These are phyloP conservation scores for Falciphora oryzae DNA, from an alignment of 2,329 filamentous ascomycete species.

Conservation along the genomic window DNA sequence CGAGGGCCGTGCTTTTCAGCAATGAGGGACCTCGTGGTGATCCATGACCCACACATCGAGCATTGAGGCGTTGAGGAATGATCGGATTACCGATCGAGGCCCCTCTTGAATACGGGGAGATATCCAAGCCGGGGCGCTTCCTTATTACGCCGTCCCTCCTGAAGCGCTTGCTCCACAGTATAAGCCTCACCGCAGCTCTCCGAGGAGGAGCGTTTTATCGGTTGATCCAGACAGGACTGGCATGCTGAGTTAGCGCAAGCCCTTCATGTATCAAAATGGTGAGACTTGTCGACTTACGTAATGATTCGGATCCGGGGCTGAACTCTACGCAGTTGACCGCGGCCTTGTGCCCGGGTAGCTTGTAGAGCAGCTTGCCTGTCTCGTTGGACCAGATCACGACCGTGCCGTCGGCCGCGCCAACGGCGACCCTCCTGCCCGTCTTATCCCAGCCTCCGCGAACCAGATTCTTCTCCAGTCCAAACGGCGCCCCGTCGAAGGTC, in stretches of 20 bases:
- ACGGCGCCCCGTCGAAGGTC: constrained; percentile 87
- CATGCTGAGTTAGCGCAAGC: constrained; percentile 38
- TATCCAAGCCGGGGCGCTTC: background rate
- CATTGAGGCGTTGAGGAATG: background rate
- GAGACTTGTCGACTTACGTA: constrained; percentile 60
- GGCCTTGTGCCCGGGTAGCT: constrained; percentile 91
- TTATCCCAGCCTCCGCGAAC: constrained; percentile 86
- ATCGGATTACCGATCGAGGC: background rate
- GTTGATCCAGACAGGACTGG: constrained; percentile 83
- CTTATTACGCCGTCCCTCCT: background rate
- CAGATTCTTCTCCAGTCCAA: constrained; percentile 86
- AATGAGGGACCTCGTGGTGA: background rate
- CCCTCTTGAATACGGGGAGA: background rate
- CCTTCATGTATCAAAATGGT: background rate
- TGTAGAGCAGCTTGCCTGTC: constrained; percentile 87
- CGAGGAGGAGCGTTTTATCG: constrained; percentile 78
- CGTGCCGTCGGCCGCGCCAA: constrained; percentile 84
- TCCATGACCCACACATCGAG: background rate
- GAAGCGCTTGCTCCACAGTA: background rate
- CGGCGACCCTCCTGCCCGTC: constrained; percentile 78
- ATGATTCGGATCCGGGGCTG: constrained; percentile 75
- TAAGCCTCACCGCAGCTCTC: constrained; percentile 62
- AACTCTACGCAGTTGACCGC: constrained; percentile 94
- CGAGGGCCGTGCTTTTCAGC: background rate
- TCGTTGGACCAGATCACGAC: constrained; percentile 87